Conservation (phyloP, 345 rosid species). For the Eucalyptus pauciflora region DNA sequence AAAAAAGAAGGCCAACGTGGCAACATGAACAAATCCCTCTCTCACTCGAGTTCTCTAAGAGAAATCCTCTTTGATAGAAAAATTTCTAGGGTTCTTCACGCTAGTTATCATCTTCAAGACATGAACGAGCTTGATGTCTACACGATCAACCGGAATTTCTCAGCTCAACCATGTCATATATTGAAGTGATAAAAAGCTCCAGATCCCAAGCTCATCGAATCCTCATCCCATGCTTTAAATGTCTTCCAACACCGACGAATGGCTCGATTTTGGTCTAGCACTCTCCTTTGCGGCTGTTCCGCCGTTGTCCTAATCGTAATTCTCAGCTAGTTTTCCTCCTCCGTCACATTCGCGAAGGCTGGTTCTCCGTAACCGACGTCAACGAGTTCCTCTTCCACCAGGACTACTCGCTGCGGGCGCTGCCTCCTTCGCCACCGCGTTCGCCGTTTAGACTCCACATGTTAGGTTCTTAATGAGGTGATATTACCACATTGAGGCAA, state of each 20-base stretch:
- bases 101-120: background rate
- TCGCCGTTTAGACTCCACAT: slow-evolving; percentile 81
- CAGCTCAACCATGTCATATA: background rate
- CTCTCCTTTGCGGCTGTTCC: background rate
- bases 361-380: slow-evolving; percentile 25
- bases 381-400: slow-evolving; percentile 45
- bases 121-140: background rate
- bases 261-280: slow-evolving; percentile 28
- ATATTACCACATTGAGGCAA: background rate
- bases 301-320: background rate
- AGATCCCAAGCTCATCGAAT: slow-evolving; percentile 8
- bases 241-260: slow-evolving; percentile 23
- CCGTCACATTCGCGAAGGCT: slow-evolving; percentile 1
- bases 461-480: slow-evolving; percentile 20
- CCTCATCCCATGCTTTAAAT: slow-evolving; percentile 34
- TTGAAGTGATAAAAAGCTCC: background rate
- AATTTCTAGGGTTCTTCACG: slow-evolving; percentile 26
- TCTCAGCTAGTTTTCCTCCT: background rate
- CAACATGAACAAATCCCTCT: background rate
- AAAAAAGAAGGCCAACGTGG: background rate
- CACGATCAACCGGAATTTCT: background rate
- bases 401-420: slow-evolving; percentile 83
- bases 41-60: background rate
- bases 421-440: slow-evolving; percentile 86
- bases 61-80: background rate